Evolutionary conservation across 2,329 filamentous ascomycete species (phyloP).

Genomic region (Botrytis deweyae): DNA sequence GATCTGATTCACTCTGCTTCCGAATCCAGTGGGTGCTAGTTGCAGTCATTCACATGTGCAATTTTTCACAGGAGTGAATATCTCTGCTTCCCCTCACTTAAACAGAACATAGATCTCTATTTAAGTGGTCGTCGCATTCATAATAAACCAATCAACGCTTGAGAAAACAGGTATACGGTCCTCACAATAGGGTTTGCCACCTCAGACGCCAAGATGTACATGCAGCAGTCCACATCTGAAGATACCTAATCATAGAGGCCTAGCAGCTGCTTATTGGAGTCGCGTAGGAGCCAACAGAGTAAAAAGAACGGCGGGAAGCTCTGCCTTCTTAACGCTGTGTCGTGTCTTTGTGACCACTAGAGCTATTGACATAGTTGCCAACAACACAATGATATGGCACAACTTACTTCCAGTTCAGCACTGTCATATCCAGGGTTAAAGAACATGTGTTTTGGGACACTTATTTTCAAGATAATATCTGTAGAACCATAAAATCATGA

Average conservation of each 20-base stretch:
- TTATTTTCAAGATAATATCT: neutral
- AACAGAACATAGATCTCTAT: neutral
- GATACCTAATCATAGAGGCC: too few species aligned
- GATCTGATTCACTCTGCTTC: too few species aligned
- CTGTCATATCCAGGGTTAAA: neutral
- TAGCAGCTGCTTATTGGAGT: too few species aligned
- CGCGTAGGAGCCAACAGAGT: too few species aligned
- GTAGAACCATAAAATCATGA: neutral
- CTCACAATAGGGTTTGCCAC: too few species aligned
- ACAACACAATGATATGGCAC: neutral
- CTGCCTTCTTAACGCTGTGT: neutral
- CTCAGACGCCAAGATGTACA: too few species aligned
- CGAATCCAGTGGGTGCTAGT: neutral
- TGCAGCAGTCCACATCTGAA: too few species aligned
- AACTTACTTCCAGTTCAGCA: neutral
- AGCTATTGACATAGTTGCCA: rapidly evolving
- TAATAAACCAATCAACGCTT: too few species aligned
- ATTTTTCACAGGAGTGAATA: neutral
- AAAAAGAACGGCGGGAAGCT: neutral
- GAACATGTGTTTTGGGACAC: rapidly evolving
- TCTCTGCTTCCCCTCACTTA: too few species aligned
- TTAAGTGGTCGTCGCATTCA: neutral
- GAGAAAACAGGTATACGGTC: too few species aligned
- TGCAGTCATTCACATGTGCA: neutral
- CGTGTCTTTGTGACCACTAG: too few species aligned